Evolutionary conservation across 192 early-diverging fungal genomes (phyloP), one percentile per base, ranked within the genome.

Genomic region (Paraglomus brasilianum): DNA sequence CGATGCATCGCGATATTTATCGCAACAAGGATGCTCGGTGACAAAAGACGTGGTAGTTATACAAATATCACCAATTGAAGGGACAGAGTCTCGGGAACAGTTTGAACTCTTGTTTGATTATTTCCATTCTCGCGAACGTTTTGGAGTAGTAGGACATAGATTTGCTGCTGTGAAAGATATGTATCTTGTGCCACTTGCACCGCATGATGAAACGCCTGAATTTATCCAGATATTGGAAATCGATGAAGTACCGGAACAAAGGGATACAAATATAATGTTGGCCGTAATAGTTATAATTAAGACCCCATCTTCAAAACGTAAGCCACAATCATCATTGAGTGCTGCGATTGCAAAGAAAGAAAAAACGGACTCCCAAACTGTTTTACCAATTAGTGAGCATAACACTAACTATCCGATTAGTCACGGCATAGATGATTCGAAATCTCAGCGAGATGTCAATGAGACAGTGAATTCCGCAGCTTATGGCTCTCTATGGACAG

Each of bases 161-260:
- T 85, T 83, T 36, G 78, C 84, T 13, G 78, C 71, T 44, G 83
- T 91, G 19, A 91, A 89, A 71, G 91, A 92, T 53, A 85, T 92
- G 84, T 92, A 92, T 69, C 30, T 92, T 40, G 73, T 91, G 6
- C 90, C 91, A 40, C 62, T 92, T 8, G 69, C 66, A 36, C 70
- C 74, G 14, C 77, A 77, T 8, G 84, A 85, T 6, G 57, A 76
- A 38, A 62, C 91, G 11, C 89, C 89, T 8, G 59, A 69, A 44
- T 89, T 82, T 72, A 63, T 92, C 4, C 67, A 73, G 14, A 81
- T 77, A 2, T 70, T 91, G 38, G 73, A 80, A 17, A 71, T 81
- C 22, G 69, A 75, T 38, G 79, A 81, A 39, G 52, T 69, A 9
- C 43, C 48, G 17, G 55, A 69, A 46, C 56, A 69, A 57, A 40